A percentile compares a stretch with the other conserved stretches of the same genome.
Evolutionary conservation across 352 stramenopile genomes (phyloP).

Genomic region (Phytopythium helicoides): DNA sequence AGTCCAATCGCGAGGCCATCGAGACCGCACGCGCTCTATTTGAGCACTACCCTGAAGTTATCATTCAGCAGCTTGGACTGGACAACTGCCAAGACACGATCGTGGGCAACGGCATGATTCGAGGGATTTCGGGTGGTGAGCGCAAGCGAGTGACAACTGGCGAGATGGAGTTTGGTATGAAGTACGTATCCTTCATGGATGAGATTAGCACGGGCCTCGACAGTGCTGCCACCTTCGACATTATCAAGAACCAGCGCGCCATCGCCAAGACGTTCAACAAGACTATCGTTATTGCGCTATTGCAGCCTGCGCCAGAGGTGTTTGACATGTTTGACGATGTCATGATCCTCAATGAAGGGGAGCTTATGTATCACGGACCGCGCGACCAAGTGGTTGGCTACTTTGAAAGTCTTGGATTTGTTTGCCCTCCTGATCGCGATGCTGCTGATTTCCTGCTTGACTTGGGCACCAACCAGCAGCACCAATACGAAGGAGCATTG

Average conservation of each 20-base stretch:
- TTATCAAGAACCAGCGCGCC: constrained; percentile 43
- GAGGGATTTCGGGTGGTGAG: constrained; percentile 82
- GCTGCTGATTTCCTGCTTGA: constrained; percentile 50
- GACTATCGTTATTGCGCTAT: constrained; percentile 66
- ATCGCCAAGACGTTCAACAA: constrained; percentile 47
- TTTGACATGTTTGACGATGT: constrained; percentile 55
- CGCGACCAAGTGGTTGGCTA: constrained; percentile 29
- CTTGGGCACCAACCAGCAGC: constrained; percentile 31
- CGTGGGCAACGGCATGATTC: constrained; percentile 50
- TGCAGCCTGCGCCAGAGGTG: constrained; percentile 68
- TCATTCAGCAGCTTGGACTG: constrained; percentile 44
- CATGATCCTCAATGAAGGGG: constrained; percentile 40
- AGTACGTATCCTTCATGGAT: constrained; percentile 77
- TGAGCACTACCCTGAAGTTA: constrained; percentile 40
- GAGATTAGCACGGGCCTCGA: constrained; percentile 62
- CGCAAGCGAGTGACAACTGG: constrained; percentile 89
- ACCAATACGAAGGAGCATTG: constrained; percentile 29
- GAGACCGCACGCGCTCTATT: constrained; percentile 21
- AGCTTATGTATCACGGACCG: constrained; percentile 45
- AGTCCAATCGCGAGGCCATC: constrained; percentile 26
- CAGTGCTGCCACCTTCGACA: constrained; percentile 54
- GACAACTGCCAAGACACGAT: constrained; percentile 49
- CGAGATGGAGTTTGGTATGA: constrained; percentile 88
- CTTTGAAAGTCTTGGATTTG: constrained; percentile 30
- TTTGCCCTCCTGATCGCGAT: constrained; percentile 38